Conservation (phyloP, 805 yeast species). For the Lachancea meyersii region DNA sequence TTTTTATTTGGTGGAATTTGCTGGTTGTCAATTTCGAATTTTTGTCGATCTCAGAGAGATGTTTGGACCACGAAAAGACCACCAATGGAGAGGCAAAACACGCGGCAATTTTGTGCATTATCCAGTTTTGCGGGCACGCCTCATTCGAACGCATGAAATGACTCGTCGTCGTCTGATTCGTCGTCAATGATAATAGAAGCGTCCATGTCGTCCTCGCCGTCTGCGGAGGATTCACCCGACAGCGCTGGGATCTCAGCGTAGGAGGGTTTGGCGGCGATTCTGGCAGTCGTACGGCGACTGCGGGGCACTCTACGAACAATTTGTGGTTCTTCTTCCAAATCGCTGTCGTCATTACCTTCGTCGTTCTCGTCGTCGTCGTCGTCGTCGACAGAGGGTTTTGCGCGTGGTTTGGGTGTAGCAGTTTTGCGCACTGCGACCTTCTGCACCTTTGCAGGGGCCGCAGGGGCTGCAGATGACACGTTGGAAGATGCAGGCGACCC, state of each 20-base stretch:
- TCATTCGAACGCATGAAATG: slow-evolving; percentile 10
- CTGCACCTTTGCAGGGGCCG: background rate
- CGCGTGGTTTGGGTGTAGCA: background rate
- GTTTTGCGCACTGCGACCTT: slow-evolving; percentile 2
- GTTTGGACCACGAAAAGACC: too few relatives aligned
- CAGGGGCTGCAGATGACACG: too few relatives aligned
- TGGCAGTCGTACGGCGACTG: slow-evolving; percentile 16
- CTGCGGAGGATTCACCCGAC: slow-evolving; percentile 27
- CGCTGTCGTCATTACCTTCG: slow-evolving; percentile 1
- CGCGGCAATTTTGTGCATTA: too few relatives aligned
- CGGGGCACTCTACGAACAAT: background rate
- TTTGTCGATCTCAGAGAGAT: too few relatives aligned
- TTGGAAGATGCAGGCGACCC: slow-evolving; percentile 1
- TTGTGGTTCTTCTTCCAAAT: background rate
- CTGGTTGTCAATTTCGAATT: too few relatives aligned
- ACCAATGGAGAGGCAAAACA: too few relatives aligned
- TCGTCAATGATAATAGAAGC: slow-evolving; percentile 9
- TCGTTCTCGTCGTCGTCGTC: slow-evolving; percentile 21
- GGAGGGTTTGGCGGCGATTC: slow-evolving; percentile 17
- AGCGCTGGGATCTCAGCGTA: slow-evolving; percentile 20
- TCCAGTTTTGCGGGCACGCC: background rate
- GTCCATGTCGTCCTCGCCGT: slow-evolving; percentile 18
- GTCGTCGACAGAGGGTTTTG: slow-evolving; percentile 1
- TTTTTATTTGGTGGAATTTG: too few relatives aligned
- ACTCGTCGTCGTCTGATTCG: slow-evolving; percentile 15